Conservation (phyloP, 768 basidiomycete species). For the Agaricus subrufescens region DNA sequence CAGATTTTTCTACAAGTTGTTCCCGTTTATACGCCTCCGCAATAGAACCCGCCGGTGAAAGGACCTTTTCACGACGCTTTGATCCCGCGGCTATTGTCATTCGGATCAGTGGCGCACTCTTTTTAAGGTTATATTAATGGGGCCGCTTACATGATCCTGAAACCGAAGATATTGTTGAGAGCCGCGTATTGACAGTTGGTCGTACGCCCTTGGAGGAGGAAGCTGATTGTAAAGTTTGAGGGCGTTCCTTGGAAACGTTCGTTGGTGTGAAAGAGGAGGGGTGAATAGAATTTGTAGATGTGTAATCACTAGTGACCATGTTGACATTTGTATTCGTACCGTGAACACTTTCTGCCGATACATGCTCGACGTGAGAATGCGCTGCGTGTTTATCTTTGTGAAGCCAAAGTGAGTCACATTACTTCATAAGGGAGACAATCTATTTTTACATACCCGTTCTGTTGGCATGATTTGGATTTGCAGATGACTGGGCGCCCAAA, state of each 20-base stretch:
- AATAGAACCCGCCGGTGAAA: conserved; percentile 5
- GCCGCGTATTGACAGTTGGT: not conserved
- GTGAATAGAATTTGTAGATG: not conserved
- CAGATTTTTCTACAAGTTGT: not conserved
- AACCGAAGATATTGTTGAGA: conserved; percentile 2
- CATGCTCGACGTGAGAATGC: not conserved
- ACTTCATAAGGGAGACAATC: not conserved
- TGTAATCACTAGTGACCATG: not conserved
- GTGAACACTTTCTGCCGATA: not conserved
- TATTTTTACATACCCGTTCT: not conserved
- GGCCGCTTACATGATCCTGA: not conserved
- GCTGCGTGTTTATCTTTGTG: not conserved
- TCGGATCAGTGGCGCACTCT: not conserved
- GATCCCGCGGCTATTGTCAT: not conserved
- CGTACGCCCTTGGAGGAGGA: not conserved
- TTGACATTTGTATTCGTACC: not conserved
- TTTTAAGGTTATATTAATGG: not conserved
- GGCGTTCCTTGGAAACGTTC: not conserved
- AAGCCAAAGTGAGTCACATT: not conserved
- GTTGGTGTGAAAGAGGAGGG: not conserved
- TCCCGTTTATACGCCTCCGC: conserved; percentile 7
- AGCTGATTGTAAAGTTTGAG: not conserved
- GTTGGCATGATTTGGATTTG: not conserved
- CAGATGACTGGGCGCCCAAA: not conserved
- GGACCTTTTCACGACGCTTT: not conserved